Evolutionary conservation across 2,329 filamentous ascomycete species (phyloP), one percentile per base, ranked within the genome.

Genomic region (Rhexocercosporidium sp.): DNA sequence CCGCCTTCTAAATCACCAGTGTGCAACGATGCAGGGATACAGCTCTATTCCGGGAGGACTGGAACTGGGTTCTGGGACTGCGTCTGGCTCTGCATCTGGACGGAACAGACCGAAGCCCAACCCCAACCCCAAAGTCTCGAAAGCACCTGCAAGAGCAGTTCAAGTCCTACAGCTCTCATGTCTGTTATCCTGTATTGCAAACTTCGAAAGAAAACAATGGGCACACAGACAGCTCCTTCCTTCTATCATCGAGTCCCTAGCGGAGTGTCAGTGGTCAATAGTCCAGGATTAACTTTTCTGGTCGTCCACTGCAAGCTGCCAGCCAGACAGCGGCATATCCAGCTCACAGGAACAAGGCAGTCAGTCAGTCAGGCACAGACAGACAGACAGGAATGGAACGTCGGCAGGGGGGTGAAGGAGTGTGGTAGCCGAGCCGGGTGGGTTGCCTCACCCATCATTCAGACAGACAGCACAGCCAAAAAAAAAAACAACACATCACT

Each of bases 321-420:
- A 56, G n/a, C 18, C 18, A 57, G 31, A 41, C 54, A 57, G 34
- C 53, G 31, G 53, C 53, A 56, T 31, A 56, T 41, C 34, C 54
- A 57, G 54, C 6, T 34, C 54, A 37, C 54, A 57, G 54, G 54
- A 57, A 39, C 34, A 16, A n/a, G n/a, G n/a, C n/a, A n/a, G n/a
- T n/a, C n/a, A n/a, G n/a, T n/a, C n/a, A n/a, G n/a, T n/a, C n/a
- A n/a, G n/a, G n/a, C n/a, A n/a, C n/a, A n/a, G n/a, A n/a, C n/a
- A n/a, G n/a, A n/a, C n/a, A n/a, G n/a, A n/a, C n/a, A n/a, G n/a
- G n/a, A 3, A 22, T 14, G 25, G 49, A 18, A 31, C 12, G 25
- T 5, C 11, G 34, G 14, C 22, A 18, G n/a, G 31, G n/a, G 53
- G 29, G 41, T 20, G 22, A 41, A 22, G 4, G n/a, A 31, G 20